Base-by-base conservation (phyloP, 2,329 filamentous ascomycete genomes). In the Cordyceps cateniannulata region DNA sequence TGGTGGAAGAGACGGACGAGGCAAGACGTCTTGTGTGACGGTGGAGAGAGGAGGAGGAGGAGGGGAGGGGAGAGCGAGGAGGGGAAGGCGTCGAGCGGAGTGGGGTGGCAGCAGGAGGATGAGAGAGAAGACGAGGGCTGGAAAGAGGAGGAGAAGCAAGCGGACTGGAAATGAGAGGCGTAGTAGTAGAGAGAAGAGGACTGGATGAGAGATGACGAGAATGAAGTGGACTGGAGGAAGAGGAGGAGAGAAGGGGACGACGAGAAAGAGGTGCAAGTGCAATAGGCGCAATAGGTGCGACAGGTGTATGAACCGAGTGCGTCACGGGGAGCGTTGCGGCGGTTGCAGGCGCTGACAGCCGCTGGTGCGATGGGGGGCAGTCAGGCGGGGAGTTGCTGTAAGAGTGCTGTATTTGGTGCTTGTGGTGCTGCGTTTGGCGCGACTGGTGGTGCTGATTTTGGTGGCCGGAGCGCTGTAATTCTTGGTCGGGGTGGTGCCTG, bases 21-120 rank as follows among this genome's bases (percentile, higher is more conserved):
- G 59, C 59, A 49, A 60, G 59, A 54, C 59, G 59, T 54, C 59
- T 53, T 60, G 59, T 54, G 59, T 55, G 59, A 60, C 51, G 59
- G 51, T 60, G 45, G 50, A 60, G 50, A 53, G 51, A 49, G 58
- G 57, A 47, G 49, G 48, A 47, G 49, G 48, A 59, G 42, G 18
- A 22, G 38, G 16, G 42, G 42, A 44, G 40, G 18, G 44, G 49
- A 60, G 49, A 52, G 49, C 27, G 56, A 52, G 49, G 48, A 59
- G 38, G 38, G 50, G 47, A 45, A 47, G 58, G 35, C 38, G 58
- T 42, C 14, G 58, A 42, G 55, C 45, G 45, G 35, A 47, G 55
- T 49, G 44, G 55, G 32, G 55, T n/a, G 51, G 32, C 6, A 42
- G 51, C 22, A 27, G 48, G 22, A 2, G 10, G 51, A 52, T 22